Evolutionary conservation across 1,139 yeast species (phyloP), one percentile per base, ranked within the genome.

Genomic region (Waltiozyma solani): DNA sequence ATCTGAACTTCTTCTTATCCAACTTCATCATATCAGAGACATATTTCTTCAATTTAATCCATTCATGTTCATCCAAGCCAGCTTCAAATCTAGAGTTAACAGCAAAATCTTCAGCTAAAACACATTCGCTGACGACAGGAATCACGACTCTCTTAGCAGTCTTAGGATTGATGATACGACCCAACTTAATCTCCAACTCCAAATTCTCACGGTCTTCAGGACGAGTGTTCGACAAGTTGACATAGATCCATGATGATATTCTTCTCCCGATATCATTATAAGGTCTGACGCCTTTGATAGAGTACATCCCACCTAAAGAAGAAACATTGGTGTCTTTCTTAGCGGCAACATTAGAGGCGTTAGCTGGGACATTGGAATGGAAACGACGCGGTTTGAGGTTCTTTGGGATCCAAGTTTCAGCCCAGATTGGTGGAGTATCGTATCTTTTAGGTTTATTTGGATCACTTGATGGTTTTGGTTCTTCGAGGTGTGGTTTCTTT

Each of bases 191-290:
- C 60, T 87, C 96, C 48, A 87, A 64, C 60, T 87, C 96, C 18
- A 86, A 70, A 51, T 66, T 67, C 41, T 73, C 70, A 32, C 85
- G 67, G 46, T 76, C 72, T 22, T 70, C 73, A 13, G 73, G 75
- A 17, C 73, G 73, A 35, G 85, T 67, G 30, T 80, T 79, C 34
- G 70, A 68, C 40, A 86, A 68, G 46, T 83, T 81, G 23, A 94
- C 89, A 65, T 81, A 87, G 6, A 87, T 70, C 96, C 96, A 87
- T 50, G 82, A 86, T 14, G 94, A 84, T 7, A 87, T 76, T 32
- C 85, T 76, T 51, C 91, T 72, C 4, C 91, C 82, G 38, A 85
- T 66, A 49, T 86, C 91, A 49, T 85, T 86, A 37, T 84, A 81
- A 1, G 96, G 96, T 39, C 60, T 64, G 13, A 60, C 42, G 10